Evolutionary conservation across 202 grass and related monocot species (phyloP).

Genomic region (Setaria viridis): DNA sequence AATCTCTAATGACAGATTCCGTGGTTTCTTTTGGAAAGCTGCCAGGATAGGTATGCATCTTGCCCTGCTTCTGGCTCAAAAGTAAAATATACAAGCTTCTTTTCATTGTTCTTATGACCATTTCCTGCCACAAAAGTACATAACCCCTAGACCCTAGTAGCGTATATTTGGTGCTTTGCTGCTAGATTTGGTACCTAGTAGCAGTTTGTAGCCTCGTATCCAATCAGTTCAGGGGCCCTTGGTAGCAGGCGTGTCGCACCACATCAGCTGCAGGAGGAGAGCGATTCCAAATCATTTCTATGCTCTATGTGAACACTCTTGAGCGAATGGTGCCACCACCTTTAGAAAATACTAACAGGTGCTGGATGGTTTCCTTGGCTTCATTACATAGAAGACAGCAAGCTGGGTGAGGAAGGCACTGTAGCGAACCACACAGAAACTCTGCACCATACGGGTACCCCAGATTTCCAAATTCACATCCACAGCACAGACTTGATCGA

Average conservation of each 20-base stretch:
- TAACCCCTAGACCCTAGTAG: neutral
- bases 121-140: neutral
- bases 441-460: neutral
- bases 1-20: constrained; percentile 56
- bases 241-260: no score
- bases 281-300: neutral
- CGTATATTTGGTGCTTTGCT: neutral
- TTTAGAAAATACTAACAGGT: neutral
- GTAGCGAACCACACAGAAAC: neutral
- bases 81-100: neutral
- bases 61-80: neutral
- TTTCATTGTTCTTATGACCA: neutral
- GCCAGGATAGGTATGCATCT: constrained; percentile 82
- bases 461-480: neutral
- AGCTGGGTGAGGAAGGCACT: constrained; percentile 6
- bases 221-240: no score
- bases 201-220: neutral
- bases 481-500: neutral
- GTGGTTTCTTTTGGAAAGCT: constrained; percentile 96
- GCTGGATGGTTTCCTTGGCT: neutral
- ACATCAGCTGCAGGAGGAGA: no score
- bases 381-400: neutral
- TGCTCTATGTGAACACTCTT: neutral
- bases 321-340: neutral
- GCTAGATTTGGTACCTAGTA: neutral